A percentile compares a stretch with the other conserved stretches of the same genome.
phyloP scores from a whole-genome alignment of 2,329 filamentous ascomycete species.

The Tolypocladium tundrense region DNA sequence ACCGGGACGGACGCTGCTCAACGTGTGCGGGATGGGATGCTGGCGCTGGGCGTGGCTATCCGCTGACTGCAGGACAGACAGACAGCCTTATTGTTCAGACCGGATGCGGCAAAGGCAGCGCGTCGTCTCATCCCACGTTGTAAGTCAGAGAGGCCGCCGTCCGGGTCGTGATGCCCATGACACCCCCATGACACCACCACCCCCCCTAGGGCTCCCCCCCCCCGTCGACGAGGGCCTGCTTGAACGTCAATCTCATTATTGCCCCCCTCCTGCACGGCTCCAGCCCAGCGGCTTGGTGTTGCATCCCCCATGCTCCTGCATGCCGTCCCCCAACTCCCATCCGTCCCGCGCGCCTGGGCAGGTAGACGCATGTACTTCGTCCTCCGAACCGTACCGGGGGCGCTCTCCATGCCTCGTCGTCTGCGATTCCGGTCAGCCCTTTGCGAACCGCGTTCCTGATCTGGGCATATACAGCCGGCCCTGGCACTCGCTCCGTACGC shows the following conservation, averaged over 20 bases:
- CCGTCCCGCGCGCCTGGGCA: not conserved
- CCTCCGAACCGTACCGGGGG: not conserved
- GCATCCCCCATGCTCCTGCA: not conserved
- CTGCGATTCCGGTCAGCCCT: not conserved
- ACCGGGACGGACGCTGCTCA: not conserved
- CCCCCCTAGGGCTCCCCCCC: too few species aligned
- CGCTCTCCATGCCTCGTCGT: not conserved
- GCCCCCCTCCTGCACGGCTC: not conserved
- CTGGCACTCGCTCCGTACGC: not conserved
- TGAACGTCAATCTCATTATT: not conserved
- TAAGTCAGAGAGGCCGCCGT: not conserved
- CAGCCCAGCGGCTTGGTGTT: constrained; percentile 3
- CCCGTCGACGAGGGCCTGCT: not conserved
- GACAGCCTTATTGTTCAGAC: not conserved
- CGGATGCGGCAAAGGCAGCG: too few species aligned
- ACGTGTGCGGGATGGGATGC: not conserved
- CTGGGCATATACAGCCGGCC: not conserved
- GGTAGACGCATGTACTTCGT: not conserved
- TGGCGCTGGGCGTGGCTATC: not conserved
- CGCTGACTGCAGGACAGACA: not conserved
- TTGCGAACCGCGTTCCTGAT: not conserved
- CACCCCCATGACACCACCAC: too few species aligned
- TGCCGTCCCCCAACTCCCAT: not conserved
- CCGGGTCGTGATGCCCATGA: not conserved
- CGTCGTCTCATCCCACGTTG: not conserved